Base-by-base conservation (phyloP, 1,284 basidiomycete species). In the Peniophora sp. region DNA sequence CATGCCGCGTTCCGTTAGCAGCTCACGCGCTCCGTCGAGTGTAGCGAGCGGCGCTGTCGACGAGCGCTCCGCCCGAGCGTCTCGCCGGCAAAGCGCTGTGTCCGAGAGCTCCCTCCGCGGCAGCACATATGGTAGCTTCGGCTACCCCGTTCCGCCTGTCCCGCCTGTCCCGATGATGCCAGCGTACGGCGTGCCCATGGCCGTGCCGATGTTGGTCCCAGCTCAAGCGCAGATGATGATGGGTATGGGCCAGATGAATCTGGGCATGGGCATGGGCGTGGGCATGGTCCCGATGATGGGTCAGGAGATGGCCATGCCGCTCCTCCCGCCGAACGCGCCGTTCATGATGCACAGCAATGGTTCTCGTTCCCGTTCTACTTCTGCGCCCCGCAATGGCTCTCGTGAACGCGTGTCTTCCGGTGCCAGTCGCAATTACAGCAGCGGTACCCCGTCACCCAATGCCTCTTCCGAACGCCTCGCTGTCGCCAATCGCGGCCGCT, bases 251-350 rank as follows among this genome's bases (percentile, higher is more conserved):
- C 63, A 64, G 3, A 52, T 55, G 2, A 55, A 62, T 46, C 48
- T 67, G 44, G 55, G 64, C 47, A 60, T 71, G 55, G 60, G 60
- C 23, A 59, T 64, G 41, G n/a, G n/a, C 27, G 12, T 32, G 27
- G 27, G 27, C 27, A 32, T 32, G 27, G 27, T 32, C 60, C 68
- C 35, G 70, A 66, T 51, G 64, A 64, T 56, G 50, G 44, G 10
- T n/a, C 62, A 73, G 62, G 75, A 79, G 48, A 47, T 52, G 57
- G 55, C 59, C 51, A 78, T 79, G 75, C 83, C 85, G 11, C 68
- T 88, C 11, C 70, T 88, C 34, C 85, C 85, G n/a, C 85, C 85
- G 1, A 72, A 78, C 1, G 76, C 85, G 24, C 84, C 85, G 14
- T 88, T 88, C 64, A 86, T 88, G 82, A 73, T 82, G 67, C 78